These are phyloP conservation scores for Ramaria rubella DNA, from an alignment of 768 basidiomycete species.

Conservation along the genomic window DNA sequence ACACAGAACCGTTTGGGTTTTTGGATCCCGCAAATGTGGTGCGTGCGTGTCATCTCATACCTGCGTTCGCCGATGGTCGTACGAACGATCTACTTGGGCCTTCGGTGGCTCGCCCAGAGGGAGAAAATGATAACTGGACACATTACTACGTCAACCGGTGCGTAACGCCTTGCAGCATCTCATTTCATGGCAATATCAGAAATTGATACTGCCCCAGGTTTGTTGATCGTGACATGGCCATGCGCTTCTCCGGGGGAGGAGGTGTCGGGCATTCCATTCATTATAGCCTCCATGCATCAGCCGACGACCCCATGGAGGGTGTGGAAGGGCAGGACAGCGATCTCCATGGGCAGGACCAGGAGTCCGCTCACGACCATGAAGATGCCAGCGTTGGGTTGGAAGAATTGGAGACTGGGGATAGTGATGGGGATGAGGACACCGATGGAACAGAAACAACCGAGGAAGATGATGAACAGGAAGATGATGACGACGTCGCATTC, in stretches of 20 bases:
- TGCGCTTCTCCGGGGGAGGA: neutral
- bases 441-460: too few species aligned
- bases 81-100: constrained; percentile 12
- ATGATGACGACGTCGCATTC: neutral
- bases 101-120: constrained; percentile 8
- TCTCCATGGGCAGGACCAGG: too few species aligned
- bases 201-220: constrained; percentile 20
- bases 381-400: too few species aligned
- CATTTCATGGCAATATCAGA: neutral
- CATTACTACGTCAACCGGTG: constrained; percentile 23
- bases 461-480: neutral
- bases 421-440: too few species aligned
- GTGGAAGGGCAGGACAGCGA: too few species aligned
- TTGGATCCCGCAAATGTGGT: constrained; percentile 9
- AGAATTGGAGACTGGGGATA: too few species aligned
- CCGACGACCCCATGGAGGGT: too few species aligned
- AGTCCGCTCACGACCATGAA: too few species aligned
- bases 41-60: constrained; percentile 9
- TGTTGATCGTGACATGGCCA: constrained; percentile 22
- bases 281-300: neutral
- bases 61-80: constrained; percentile 7
- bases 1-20: constrained; percentile 10
- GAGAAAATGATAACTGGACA: constrained; percentile 15
- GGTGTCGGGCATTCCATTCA: neutral
- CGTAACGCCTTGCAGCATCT: too few species aligned